These are phyloP conservation scores for Cucurbitaria berberidis DNA, from an alignment of 2,329 filamentous ascomycete genomes.

Conservation along the genomic window DNA sequence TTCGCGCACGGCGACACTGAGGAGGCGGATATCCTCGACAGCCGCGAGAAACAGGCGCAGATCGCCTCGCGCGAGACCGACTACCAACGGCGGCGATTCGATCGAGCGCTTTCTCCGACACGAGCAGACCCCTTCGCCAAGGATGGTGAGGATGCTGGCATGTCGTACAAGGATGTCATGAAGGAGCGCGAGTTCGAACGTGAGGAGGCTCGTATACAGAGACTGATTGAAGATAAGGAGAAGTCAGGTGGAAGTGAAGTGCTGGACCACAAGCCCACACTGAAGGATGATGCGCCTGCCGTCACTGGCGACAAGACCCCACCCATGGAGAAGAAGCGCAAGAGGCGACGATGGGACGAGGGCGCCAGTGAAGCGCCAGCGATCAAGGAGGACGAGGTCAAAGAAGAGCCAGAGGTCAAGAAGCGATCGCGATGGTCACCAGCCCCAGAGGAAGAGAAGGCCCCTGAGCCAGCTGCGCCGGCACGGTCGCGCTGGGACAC, in stretches of 20 bases:
- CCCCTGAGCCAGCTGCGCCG: slow-evolving; percentile 65
- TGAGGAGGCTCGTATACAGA: slow-evolving; percentile 86
- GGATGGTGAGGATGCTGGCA: slow-evolving; percentile 74
- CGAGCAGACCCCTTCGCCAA: slow-evolving; percentile 84
- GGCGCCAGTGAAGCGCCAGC: slow-evolving; percentile 51
- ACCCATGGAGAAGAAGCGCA: slow-evolving; percentile 65
- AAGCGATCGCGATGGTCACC: slow-evolving; percentile 80
- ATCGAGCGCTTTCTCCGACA: slow-evolving; percentile 81
- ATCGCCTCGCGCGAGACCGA: slow-evolving; percentile 94
- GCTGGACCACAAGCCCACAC: slow-evolving; percentile 72
- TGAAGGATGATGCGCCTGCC: slow-evolving; percentile 69
- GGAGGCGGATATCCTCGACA: slow-evolving; percentile 87
- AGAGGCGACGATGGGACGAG: slow-evolving; percentile 97
- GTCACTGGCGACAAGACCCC: slow-evolving; percentile 74
- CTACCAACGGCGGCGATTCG: slow-evolving; percentile 94
- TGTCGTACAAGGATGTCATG: slow-evolving; percentile 91
- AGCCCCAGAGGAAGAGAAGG: slow-evolving; percentile 55
- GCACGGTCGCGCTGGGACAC: slow-evolving; percentile 47
- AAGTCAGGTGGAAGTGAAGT: slow-evolving; percentile 65
- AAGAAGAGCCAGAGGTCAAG: slow-evolving; percentile 27
- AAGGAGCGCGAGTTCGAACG: slow-evolving; percentile 86
- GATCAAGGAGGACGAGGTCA: slow-evolving; percentile 25
- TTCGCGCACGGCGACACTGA: slow-evolving; percentile 89
- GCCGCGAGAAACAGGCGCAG: slow-evolving; percentile 85
- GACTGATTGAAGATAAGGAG: slow-evolving; percentile 78